Evolutionary conservation across 2,329 filamentous ascomycete species (phyloP).

Genomic region (Ascochyta koolunga): DNA sequence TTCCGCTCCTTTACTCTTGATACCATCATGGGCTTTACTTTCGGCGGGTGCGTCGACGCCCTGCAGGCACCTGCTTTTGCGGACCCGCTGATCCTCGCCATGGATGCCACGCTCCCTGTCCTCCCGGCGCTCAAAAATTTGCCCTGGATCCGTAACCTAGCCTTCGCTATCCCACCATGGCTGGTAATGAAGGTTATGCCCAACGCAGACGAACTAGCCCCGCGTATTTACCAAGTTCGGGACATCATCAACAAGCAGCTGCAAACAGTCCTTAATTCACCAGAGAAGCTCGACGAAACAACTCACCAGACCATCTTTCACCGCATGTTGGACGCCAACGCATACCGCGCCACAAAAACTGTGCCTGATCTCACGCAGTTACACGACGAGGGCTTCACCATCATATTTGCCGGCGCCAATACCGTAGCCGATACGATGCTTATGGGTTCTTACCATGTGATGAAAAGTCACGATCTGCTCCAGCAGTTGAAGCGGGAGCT

Average conservation of each 20-base stretch:
- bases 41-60: conserved; percentile 1
- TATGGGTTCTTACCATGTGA: conserved; percentile 1
- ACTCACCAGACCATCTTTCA: background rate
- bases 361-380: background rate
- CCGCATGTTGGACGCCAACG: conserved; percentile 1
- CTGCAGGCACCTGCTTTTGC: background rate
- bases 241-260: conserved; percentile 3
- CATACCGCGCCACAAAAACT: background rate
- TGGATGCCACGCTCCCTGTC: background rate
- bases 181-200: conserved; percentile 1
- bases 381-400: conserved; percentile 1
- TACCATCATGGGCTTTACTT: background rate
- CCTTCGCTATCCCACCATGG: background rate
- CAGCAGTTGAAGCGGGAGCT: background rate
- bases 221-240: conserved; percentile 2
- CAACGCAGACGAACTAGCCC: background rate
- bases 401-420: conserved; percentile 2
- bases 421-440: conserved; percentile 2
- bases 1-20: background rate
- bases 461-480: background rate
- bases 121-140: background rate
- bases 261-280: background rate
- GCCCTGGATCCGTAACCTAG: background rate
- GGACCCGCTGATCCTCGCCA: background rate
- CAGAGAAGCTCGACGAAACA: background rate